Evolutionary conservation across 306 rosid species (phyloP).

Genomic region (Rosa chinensis): DNA sequence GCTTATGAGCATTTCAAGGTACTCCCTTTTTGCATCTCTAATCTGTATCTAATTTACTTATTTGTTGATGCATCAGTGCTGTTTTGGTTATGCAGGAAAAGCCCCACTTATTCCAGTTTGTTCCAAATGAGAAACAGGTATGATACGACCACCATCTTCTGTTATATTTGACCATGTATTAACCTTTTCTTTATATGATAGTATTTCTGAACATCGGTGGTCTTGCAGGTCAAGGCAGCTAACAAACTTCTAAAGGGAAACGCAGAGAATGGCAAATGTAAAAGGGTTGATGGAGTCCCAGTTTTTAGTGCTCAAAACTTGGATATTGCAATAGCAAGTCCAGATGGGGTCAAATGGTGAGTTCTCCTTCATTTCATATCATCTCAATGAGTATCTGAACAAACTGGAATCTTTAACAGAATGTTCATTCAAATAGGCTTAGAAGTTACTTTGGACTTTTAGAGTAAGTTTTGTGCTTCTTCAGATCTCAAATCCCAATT

Average conservation of each 20-base stretch:
- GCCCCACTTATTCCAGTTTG: conserved; percentile 89
- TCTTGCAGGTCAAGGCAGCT: conserved; percentile 82
- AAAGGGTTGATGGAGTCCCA: conserved; percentile 91
- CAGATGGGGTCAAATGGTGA: conserved; percentile 86
- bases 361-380: conserved; percentile 5
- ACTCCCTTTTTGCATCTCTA: not conserved
- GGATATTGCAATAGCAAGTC: conserved; percentile 93
- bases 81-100: conserved; percentile 67
- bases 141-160: conserved; percentile 17
- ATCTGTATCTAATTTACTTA: conserved; percentile 5
- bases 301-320: conserved; percentile 94
- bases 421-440: not conserved
- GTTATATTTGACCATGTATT: not conserved
- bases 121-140: conserved; percentile 99
- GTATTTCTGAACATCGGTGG: conserved; percentile 10
- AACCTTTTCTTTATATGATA: not conserved
- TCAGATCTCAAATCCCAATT: not conserved
- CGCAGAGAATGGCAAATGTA: conserved; percentile 50
- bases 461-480: not conserved
- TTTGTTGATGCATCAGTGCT: not conserved
- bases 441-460: not conserved
- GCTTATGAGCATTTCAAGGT: conserved; percentile 98
- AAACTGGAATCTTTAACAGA: not conserved
- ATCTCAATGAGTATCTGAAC: not conserved
- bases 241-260: conserved; percentile 74